Conservation (phyloP, 148 eudicot genomes). For the Bassia scoparia region DNA sequence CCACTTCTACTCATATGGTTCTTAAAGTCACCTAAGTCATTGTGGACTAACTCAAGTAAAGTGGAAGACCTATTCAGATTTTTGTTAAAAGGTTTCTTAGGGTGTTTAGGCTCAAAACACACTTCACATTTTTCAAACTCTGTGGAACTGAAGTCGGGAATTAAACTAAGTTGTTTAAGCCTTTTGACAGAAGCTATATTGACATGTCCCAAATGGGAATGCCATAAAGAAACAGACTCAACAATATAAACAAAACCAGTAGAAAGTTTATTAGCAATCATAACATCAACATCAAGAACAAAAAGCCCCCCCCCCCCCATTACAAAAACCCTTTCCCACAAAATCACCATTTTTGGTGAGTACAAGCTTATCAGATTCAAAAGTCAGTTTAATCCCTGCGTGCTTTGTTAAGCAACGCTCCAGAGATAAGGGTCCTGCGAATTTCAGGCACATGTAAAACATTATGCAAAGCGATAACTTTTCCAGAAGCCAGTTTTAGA, state of each 20-base stretch:
- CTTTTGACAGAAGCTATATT: too few species aligned
- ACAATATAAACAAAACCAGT: background rate
- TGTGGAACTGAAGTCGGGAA: too few species aligned
- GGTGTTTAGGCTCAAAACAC: too few species aligned
- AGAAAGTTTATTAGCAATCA: background rate
- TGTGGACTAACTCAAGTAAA: background rate
- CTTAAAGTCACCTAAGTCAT: background rate
- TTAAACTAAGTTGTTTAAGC: too few species aligned
- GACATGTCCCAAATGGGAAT: too few species aligned
- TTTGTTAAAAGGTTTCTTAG: too few species aligned
- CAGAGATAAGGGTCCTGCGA: slow-evolving; percentile 1
- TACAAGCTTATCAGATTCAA: background rate
- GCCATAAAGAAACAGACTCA: too few species aligned
- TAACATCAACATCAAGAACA: background rate
- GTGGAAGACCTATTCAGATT: background rate
- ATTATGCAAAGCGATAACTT: background rate
- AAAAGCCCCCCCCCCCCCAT: too few species aligned
- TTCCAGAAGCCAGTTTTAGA: background rate
- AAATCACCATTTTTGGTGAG: background rate
- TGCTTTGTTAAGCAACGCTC: background rate
- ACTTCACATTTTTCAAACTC: too few species aligned
- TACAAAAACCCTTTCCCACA: background rate
- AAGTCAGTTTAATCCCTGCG: background rate
- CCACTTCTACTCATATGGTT: too few species aligned
- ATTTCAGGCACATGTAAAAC: background rate